phyloP scores from a whole-genome alignment of 2,329 filamentous ascomycete genomes.

The Laburnicola sp. region DNA sequence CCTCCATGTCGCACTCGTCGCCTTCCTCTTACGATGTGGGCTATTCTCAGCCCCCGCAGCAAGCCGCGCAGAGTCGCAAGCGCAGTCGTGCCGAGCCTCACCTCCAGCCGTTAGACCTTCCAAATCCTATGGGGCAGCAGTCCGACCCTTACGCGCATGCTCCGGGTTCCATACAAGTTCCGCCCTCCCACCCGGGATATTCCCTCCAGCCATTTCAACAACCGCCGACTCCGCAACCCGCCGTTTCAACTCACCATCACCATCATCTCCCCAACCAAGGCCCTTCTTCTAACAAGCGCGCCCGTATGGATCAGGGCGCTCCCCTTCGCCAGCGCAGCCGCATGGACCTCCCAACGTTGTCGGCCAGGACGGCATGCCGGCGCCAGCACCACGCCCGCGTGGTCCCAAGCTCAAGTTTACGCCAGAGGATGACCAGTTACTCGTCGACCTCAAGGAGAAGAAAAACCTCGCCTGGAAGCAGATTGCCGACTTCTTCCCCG shows the following conservation, averaged over 20 bases:
- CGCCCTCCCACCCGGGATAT: constrained; percentile 41
- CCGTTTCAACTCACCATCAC: constrained; percentile 60
- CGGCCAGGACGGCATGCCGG: constrained; percentile 83
- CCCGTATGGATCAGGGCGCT: constrained; percentile 55
- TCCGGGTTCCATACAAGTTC: constrained; percentile 44
- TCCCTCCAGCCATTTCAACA: constrained; percentile 42
- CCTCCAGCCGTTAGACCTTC: constrained; percentile 41
- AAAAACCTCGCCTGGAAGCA: constrained; percentile 97
- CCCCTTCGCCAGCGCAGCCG: constrained; percentile 43
- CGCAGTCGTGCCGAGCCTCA: constrained; percentile 51
- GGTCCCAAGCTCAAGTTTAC: constrained; percentile 95
- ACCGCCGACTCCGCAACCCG: constrained; percentile 28
- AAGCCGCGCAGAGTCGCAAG: constrained; percentile 43
- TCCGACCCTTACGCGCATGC: constrained; percentile 44
- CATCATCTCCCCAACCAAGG: constrained; percentile 76
- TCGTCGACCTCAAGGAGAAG: constrained; percentile 91
- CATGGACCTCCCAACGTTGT: constrained; percentile 80
- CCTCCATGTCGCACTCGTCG: constrained; percentile 43
- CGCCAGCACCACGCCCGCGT: constrained; percentile 75
- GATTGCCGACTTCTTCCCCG: constrained; percentile 94
- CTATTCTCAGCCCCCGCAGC: constrained; percentile 37
- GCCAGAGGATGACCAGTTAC: constrained; percentile 82
- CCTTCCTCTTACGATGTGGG: constrained; percentile 44
- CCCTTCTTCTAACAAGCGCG: constrained; percentile 62
- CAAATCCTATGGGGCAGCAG: constrained; percentile 47